Conservation (phyloP, 768 basidiomycete species). For the Mycena vulgaris region DNA sequence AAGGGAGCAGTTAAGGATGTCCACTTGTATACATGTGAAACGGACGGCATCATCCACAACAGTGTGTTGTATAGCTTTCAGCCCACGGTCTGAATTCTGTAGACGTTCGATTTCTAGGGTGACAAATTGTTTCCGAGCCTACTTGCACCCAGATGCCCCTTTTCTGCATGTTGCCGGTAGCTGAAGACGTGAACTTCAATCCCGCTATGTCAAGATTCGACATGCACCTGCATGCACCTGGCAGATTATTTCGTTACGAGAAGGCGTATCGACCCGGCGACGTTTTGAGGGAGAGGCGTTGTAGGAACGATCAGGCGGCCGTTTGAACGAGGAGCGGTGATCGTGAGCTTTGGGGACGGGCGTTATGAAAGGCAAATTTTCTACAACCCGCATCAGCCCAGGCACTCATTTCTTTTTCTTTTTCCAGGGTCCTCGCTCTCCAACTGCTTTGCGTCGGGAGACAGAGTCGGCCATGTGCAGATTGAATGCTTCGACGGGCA, state of each 20-base stretch:
- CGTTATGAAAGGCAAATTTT: constrained; percentile 60
- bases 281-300: constrained; percentile 24
- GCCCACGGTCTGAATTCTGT: constrained; percentile 22
- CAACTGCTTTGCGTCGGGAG: constrained; percentile 60
- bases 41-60: neutral
- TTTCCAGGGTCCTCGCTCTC: constrained; percentile 37
- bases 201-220: too few species aligned
- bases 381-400: neutral
- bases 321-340: constrained; percentile 17
- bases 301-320: constrained; percentile 26
- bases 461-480: constrained; percentile 59
- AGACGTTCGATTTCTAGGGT: constrained; percentile 24
- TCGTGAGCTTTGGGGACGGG: too few species aligned
- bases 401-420: neutral
- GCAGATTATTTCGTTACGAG: constrained; percentile 14
- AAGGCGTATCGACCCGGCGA: constrained; percentile 16
- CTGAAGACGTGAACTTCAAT: too few species aligned
- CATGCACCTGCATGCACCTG: too few species aligned
- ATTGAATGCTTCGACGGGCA: constrained; percentile 51
- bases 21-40: constrained; percentile 19
- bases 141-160: constrained; percentile 6
- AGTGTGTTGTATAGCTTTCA: constrained; percentile 4
- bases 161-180: constrained; percentile 31
- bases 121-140: constrained; percentile 21
- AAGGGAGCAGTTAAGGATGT: constrained; percentile 29